These are phyloP conservation scores for Triticum aestivum DNA, from an alignment of 176 grass and related monocot species.

Conservation along the genomic window IWGSC_CS_RefSeq_v2.1 NC_057807.1:573855112-573855611, in stretches of 20 bases:
- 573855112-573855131: neutral
- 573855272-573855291: constrained; percentile 97
- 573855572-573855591: neutral
- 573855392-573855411: neutral
- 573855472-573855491: neutral
- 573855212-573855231: neutral
- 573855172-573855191: neutral
- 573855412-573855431: neutral
- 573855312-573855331: constrained; percentile 65
- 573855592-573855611: neutral
- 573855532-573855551: neutral
- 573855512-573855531: constrained; percentile 1
- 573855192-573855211: neutral
- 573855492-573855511: neutral
- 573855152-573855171: neutral
- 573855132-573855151: neutral
- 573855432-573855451: neutral
- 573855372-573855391: constrained; percentile 58
- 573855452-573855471: neutral
- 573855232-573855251: constrained; percentile 2
- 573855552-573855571: neutral
- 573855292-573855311: constrained; percentile 88
- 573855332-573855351: constrained; percentile 82
- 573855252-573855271: constrained; percentile 63
- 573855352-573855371: constrained; percentile 54